A percentile compares a stretch with the other conserved stretches of the same genome.
Evolutionary conservation across 495 filamentous ascomycete genomes (phyloP).

Genomic region (Alectoria sarmentosa): DNA sequence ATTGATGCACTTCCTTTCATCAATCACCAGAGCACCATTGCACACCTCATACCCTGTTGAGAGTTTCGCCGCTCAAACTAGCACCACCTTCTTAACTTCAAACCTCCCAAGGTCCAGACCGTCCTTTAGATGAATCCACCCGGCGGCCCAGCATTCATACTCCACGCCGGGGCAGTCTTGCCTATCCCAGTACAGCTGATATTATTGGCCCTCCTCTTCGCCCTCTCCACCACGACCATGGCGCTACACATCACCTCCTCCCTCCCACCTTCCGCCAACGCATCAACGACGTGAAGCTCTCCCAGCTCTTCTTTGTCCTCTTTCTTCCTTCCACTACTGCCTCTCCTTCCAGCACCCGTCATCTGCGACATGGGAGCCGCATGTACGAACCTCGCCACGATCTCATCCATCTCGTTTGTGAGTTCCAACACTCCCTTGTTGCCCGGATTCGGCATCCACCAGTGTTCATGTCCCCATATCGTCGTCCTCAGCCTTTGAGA

Average conservation of each 20-base stretch:
- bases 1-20: neutral
- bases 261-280: neutral
- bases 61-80: neutral
- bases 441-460: conserved; percentile 73
- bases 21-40: neutral
- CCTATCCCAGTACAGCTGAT: neutral
- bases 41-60: neutral
- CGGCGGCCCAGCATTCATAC: neutral
- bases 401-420: conserved; percentile 55
- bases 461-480: conserved; percentile 66
- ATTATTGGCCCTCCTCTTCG: conserved; percentile 12
- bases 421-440: conserved; percentile 79
- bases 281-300: conserved; percentile 13
- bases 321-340: neutral
- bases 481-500: conserved; percentile 71
- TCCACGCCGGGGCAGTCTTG: neutral
- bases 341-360: neutral
- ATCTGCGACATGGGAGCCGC: neutral
- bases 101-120: neutral
- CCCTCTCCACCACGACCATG: conserved; percentile 16
- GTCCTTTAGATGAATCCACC: neutral
- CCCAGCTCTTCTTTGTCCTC: conserved; percentile 1
- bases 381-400: conserved; percentile 51
- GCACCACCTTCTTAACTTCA: neutral
- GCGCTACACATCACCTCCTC: conserved; percentile 16